Base-by-base conservation (phyloP, 2,329 filamentous ascomycete genomes). In the Colletotrichum sp. region DNA sequence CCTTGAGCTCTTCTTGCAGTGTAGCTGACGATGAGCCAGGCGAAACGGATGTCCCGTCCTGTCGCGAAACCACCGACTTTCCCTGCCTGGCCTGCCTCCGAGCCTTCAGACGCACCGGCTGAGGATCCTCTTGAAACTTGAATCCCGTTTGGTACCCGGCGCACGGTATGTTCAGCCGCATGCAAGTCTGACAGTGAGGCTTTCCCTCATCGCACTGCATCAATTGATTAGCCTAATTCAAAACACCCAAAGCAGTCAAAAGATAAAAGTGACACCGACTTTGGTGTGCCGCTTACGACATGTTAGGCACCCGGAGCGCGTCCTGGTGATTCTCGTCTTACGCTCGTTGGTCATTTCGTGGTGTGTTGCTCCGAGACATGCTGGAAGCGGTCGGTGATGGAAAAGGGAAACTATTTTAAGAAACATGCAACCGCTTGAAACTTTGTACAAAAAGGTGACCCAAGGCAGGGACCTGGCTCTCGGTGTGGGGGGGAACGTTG, bases 21-120 rank as follows among this genome's bases (percentile, higher is more conserved):
- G 43, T 22, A 22, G 10, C 2, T 22, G 16, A 22, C n/a, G n/a
- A 52, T 52, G n/a, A 52, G 43, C 43, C n/a, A 12, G 43, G n/a
- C 2, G 43, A 52, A 52, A n/a, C 43, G n/a, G 43, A 22, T 52
- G n/a, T 13, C n/a, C n/a, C 43, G 22, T n/a, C 3, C 3, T 22
- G 43, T 10, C 6, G 43, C n/a, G 43, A 13, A 3, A 0, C 0
- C 12, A 1, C 4, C n/a, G 12, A 12, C 10, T 2, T 2, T 52
- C 10, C 43, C 43, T 10, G 43, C 43, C 22, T 52, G 4, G 43
- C 43, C 43, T 52, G 43, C 43, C 43, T 52, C 12, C 43, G n/a
- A 22, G 43, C 43, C 43, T 52, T 52, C 10, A 52, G n/a, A 25
- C 43, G 43, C n/a, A 52, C 43, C 43, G n/a, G 43, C 43, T 52